Conservation (phyloP, 2,329 filamentous ascomycete species). For the Colletotrichum limetticola region DNA sequence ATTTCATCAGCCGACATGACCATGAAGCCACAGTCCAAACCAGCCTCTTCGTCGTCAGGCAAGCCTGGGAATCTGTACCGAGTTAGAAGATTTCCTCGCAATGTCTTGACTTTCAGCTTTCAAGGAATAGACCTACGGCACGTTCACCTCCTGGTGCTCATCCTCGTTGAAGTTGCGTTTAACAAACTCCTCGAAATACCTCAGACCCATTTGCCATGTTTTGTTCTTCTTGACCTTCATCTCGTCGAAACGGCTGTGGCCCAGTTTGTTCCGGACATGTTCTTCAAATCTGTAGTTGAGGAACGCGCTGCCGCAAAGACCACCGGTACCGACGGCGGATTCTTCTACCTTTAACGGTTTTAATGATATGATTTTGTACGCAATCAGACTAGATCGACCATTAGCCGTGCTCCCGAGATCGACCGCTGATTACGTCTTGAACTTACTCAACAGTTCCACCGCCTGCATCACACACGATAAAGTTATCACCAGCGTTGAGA, state of each 20-base stretch:
- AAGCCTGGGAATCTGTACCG: slow-evolving; percentile 72
- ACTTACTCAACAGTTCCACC: slow-evolving; percentile 75
- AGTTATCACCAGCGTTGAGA: slow-evolving; percentile 74
- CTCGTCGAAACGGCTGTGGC: slow-evolving; percentile 73
- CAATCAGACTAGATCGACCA: slow-evolving; percentile 67
- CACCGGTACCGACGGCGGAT: slow-evolving; percentile 82
- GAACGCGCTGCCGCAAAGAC: slow-evolving; percentile 81
- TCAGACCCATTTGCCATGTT: slow-evolving; percentile 82
- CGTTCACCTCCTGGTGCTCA: slow-evolving; percentile 80
- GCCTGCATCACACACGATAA: slow-evolving; percentile 71
- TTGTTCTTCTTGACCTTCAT: slow-evolving; percentile 83
- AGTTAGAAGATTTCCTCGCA: neutral
- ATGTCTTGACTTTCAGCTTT: neutral
- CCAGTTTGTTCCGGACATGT: slow-evolving; percentile 75
- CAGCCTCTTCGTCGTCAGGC: slow-evolving; percentile 79
- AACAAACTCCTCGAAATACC: slow-evolving; percentile 86
- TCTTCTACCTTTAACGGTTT: slow-evolving; percentile 80
- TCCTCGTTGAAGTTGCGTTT: slow-evolving; percentile 87
- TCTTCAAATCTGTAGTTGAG: slow-evolving; percentile 86
- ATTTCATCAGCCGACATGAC: slow-evolving; percentile 76
- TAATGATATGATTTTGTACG: slow-evolving; percentile 82
- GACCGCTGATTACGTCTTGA: slow-evolving; percentile 22
- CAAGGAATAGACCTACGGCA: slow-evolving; percentile 64
- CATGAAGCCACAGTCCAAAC: slow-evolving; percentile 80
- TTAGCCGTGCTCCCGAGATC: slow-evolving; percentile 37